A percentile compares a stretch with the other conserved stretches of the same genome.
These are phyloP conservation scores for Auriscalpium orientale DNA, from an alignment of 768 basidiomycete species.

Conservation along the genomic window DNA sequence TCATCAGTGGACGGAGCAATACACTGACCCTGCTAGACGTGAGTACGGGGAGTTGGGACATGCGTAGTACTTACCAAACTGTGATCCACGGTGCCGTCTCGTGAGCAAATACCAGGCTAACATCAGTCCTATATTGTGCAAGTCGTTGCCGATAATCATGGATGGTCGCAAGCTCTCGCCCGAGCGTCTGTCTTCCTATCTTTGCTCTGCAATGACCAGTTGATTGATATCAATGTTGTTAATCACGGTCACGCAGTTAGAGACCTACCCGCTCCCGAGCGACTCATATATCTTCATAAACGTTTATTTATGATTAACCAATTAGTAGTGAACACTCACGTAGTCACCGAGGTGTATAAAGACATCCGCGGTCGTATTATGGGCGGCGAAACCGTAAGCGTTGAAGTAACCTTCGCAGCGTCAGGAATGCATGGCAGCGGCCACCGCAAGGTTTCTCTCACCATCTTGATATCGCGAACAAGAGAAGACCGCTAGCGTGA, in stretches of 20 bases:
- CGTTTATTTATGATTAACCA: background rate
- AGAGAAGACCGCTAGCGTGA: conserved; percentile 51
- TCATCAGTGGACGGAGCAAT: no score
- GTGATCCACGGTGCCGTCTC: conserved; percentile 47
- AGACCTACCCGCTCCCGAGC: conserved; percentile 25
- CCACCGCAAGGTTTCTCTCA: conserved; percentile 12
- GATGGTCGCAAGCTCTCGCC: conserved; percentile 49
- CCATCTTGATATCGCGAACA: conserved; percentile 49
- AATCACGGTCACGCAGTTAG: background rate
- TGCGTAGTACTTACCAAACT: conserved; percentile 33
- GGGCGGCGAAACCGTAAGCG: conserved; percentile 49
- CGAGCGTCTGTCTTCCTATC: conserved; percentile 43
- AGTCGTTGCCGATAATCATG: conserved; percentile 46
- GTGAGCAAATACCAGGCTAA: conserved; percentile 40
- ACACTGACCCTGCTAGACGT: conserved; percentile 7
- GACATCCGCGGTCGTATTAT: conserved; percentile 43
- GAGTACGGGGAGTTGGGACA: background rate
- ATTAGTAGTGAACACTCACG: conserved; percentile 23
- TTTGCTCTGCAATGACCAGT: conserved; percentile 24
- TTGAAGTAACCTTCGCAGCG: conserved; percentile 44
- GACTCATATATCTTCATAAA: conserved; percentile 40
- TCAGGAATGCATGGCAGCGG: background rate
- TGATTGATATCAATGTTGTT: background rate
- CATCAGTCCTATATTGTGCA: conserved; percentile 46
- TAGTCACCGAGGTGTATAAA: conserved; percentile 57